Percentiles rank a stretch among this genome's conserved stretches.
These are phyloP conservation scores for Ophiocytium majus DNA, from an alignment of 352 stramenopile genomes.

Conservation along the genomic window DNA sequence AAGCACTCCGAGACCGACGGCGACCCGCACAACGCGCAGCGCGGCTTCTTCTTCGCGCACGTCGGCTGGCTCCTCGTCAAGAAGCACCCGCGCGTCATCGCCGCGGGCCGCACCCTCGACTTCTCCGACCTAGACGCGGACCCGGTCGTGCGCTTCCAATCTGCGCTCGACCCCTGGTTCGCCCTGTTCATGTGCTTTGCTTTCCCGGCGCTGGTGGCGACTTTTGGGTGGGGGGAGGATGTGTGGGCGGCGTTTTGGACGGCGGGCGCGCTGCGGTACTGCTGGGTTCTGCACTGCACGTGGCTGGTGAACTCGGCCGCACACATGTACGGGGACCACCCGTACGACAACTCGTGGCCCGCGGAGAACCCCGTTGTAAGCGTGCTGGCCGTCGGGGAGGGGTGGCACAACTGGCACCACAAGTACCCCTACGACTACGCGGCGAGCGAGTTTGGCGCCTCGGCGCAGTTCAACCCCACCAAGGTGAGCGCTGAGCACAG, in stretches of 20 bases:
- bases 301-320: slow-evolving; percentile 97
- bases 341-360: slow-evolving; percentile 91
- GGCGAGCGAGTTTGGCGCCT: slow-evolving; percentile 92
- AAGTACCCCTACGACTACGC: slow-evolving; percentile 99
- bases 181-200: slow-evolving; percentile 96
- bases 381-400: slow-evolving; percentile 80
- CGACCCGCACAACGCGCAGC: slow-evolving; percentile 88
- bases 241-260: slow-evolving; percentile 95
- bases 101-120: slow-evolving; percentile 84
- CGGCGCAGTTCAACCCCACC: slow-evolving; percentile 93
- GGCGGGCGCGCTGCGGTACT: slow-evolving; percentile 87
- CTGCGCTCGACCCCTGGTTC: slow-evolving; percentile 88
- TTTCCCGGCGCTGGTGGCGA: slow-evolving; percentile 83
- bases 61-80: slow-evolving; percentile 98
- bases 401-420: slow-evolving; percentile 81
- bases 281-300: slow-evolving; percentile 89
- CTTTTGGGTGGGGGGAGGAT: slow-evolving; percentile 78
- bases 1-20: slow-evolving; percentile 89
- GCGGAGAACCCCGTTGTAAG: slow-evolving; percentile 95
- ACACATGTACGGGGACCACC: slow-evolving; percentile 95
- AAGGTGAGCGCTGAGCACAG: no score
- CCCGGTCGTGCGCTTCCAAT: slow-evolving; percentile 74
- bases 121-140: slow-evolving; percentile 94
- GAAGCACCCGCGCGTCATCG: slow-evolving; percentile 78
- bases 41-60: slow-evolving; percentile 98